Percentiles rank a stretch among this genome's conserved stretches.
Conservation (phyloP, 352 stramenopile species). For the Globisporangium splendens region DNA sequence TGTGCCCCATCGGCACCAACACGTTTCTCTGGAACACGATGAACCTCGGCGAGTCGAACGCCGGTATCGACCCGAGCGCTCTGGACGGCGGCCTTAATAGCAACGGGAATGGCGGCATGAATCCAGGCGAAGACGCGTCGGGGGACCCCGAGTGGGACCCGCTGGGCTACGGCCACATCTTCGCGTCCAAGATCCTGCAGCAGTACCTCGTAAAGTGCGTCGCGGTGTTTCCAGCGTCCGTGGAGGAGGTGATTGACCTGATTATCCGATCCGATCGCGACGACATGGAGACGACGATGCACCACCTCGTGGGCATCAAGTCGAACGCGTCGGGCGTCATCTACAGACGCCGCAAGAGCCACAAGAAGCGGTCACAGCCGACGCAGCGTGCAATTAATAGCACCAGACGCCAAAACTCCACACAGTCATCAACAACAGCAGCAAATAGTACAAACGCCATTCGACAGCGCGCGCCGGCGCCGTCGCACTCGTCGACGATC, state of each 20-base stretch:
- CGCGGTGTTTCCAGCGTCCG: constrained; percentile 49
- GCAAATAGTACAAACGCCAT: constrained; percentile 7
- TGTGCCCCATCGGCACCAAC: constrained; percentile 62
- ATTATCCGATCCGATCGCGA: constrained; percentile 58
- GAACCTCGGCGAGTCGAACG: constrained; percentile 38
- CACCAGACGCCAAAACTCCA: neutral
- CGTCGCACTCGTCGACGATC: neutral
- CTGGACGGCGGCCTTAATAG: neutral
- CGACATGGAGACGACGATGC: constrained; percentile 67
- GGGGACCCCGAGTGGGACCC: constrained; percentile 26
- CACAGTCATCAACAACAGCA: constrained; percentile 10
- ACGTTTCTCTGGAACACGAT: constrained; percentile 60
- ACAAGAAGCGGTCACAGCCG: constrained; percentile 13
- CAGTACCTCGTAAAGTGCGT: constrained; percentile 75
- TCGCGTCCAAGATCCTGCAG: constrained; percentile 58
- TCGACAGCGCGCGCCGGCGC: neutral
- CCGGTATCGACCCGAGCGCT: constrained; percentile 7
- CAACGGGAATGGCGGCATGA: neutral
- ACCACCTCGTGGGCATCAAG: constrained; percentile 68
- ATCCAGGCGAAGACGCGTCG: constrained; percentile 14
- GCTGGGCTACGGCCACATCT: constrained; percentile 31
- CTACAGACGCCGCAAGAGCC: constrained; percentile 36
- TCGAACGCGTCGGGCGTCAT: constrained; percentile 46
- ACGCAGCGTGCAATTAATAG: constrained; percentile 8
- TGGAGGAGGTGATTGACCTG: constrained; percentile 65